These are phyloP conservation scores for Podospora bellae-mahoneyi DNA, from an alignment of 495 filamentous ascomycete species.

Conservation along the genomic window DNA sequence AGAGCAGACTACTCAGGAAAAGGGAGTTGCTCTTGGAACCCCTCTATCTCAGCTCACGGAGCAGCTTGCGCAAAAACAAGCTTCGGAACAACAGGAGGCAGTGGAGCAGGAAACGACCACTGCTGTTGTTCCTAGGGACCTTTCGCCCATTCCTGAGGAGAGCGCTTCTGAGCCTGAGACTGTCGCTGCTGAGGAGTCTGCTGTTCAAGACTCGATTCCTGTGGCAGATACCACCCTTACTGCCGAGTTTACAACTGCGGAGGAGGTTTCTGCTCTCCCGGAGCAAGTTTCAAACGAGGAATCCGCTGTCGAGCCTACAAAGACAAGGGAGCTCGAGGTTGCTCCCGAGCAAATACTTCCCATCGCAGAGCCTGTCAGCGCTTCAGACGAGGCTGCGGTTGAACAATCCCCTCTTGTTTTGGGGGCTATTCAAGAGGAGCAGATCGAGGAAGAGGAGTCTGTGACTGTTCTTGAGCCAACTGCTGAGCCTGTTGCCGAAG, in stretches of 20 bases:
- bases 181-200: slow-evolving; percentile 1
- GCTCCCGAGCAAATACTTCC: background rate
- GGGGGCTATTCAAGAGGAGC: background rate
- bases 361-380: background rate
- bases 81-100: too few relatives aligned
- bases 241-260: background rate
- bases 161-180: slow-evolving; percentile 5
- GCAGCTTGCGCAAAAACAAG: too few relatives aligned
- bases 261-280: background rate
- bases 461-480: background rate
- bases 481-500: background rate
- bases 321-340: background rate
- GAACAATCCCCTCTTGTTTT: background rate
- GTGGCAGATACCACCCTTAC: background rate
- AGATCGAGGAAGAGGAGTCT: background rate
- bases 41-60: too few relatives aligned
- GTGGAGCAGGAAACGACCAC: too few relatives aligned
- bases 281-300: background rate
- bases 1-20: background rate
- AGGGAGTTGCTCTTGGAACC: background rate
- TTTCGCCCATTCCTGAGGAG: slow-evolving; percentile 10
- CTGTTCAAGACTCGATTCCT: background rate
- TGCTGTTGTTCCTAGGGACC: background rate
- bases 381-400: background rate
- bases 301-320: background rate